These are phyloP conservation scores for Tephrocybe sp. DNA, from an alignment of 768 basidiomycete genomes.

Conservation along the genomic window DNA sequence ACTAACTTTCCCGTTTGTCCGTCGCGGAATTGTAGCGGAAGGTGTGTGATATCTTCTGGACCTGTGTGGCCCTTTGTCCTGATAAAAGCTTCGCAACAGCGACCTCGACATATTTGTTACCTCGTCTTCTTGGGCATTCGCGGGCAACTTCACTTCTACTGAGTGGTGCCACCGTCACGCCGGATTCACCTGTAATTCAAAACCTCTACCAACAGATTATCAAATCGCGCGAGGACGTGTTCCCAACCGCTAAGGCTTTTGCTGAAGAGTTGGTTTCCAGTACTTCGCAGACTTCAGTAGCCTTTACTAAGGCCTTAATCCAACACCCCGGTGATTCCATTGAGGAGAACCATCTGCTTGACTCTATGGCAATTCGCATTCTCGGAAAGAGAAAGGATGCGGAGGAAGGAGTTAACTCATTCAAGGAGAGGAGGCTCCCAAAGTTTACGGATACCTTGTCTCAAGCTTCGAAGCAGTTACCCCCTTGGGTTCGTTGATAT, in stretches of 20 bases:
- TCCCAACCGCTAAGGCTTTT: conserved; percentile 50
- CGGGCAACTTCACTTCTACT: conserved; percentile 51
- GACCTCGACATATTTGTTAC: conserved; percentile 49
- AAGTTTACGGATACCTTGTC: conserved; percentile 46
- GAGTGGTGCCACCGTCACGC: conserved; percentile 42
- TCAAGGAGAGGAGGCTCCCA: conserved; percentile 45
- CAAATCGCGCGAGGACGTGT: conserved; percentile 49
- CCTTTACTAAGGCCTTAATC: conserved; percentile 51
- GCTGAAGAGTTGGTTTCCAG: conserved; percentile 51
- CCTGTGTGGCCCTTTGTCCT: background rate
- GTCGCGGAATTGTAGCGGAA: conserved; percentile 45
- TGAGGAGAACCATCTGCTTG: conserved; percentile 55
- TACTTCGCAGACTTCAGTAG: conserved; percentile 50
- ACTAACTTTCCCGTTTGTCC: conserved; percentile 42
- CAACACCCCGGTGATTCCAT: conserved; percentile 48
- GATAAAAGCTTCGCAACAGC: conserved; percentile 22
- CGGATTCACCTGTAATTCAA: conserved; percentile 42
- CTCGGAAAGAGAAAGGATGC: conserved; percentile 40
- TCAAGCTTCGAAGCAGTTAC: conserved; percentile 39
- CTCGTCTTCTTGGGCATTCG: conserved; percentile 52
- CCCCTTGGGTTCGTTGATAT: conserved; percentile 48
- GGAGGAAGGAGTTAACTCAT: conserved; percentile 46
- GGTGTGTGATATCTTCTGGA: conserved; percentile 25
- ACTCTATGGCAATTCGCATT: conserved; percentile 47
- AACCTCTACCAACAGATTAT: conserved; percentile 48